Evolutionary conservation across 2,329 filamentous ascomycete genomes (phyloP), one percentile per base, ranked within the genome.

Genomic region (Diaporthe australafricana): DNA sequence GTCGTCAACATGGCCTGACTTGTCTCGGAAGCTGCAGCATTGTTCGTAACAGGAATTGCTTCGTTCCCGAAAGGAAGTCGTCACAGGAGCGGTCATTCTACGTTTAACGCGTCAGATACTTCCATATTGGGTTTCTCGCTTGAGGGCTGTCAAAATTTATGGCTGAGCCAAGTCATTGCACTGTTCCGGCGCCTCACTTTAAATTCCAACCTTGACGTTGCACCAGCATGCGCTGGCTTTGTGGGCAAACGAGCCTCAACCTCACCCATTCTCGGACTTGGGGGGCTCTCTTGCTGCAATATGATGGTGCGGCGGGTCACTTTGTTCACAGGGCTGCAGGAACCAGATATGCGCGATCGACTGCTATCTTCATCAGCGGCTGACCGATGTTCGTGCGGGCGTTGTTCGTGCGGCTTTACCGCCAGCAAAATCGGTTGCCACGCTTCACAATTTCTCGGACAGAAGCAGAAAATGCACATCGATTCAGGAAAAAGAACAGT

Each of bases 111-210:
- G 17, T 35, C 16, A 30, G 42, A 70, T 25, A 42, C 35, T 72
- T n/a, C 35, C 60, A 56, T 50, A 53, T 62, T 45, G 38, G 42
- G 68, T 68, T 50, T 50, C 71, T 71, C 62, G 70, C 66, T 66
- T 72, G 32, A 53, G 56, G 48, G 53, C 52, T 67, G 68, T 73
- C 60, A 67, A 60, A 62, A n/a, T 9, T 17, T 53, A 68, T 70
- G 71, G 53, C 60, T 66, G 68, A 38, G 9, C 70, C 53, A 48
- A 66, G 27, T 67, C 52, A 50, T 67, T 30, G 53, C 47, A 38
- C 40, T 70, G 68, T 60, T 45, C 62, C 63, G 56, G 62, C 68
- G 71, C 68, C 71, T 71, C 62, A 67, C 68, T 70, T 71, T 47
- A 65, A 66, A 56, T 42, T 68, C 17, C 16, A 40, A 50, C 22